Conservation (phyloP, 306 rosid species). For the Acacia confusa region DNA sequence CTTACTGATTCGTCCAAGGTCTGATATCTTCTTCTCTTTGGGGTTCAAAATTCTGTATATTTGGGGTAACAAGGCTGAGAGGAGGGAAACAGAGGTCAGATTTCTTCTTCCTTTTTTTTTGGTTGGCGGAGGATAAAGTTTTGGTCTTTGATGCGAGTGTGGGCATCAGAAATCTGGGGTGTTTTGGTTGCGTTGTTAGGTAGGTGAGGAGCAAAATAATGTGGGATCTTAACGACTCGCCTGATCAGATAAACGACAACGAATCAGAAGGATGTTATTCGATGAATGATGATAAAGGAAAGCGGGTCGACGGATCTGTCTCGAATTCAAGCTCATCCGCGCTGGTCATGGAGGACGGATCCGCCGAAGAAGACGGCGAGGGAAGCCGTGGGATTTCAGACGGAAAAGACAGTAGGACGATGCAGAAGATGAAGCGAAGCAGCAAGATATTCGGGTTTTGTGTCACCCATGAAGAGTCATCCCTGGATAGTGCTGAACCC, state of each 20-base stretch:
- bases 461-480: conserved; percentile 37
- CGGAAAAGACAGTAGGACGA: background rate
- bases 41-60: conserved; percentile 14
- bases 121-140: background rate
- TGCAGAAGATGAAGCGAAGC: conserved; percentile 29
- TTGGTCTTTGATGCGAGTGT: background rate
- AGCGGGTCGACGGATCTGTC: conserved; percentile 73
- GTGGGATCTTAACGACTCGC: conserved; percentile 99
- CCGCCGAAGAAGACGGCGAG: conserved; percentile 57
- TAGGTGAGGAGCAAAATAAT: conserved; percentile 40
- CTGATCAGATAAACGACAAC: conserved; percentile 56
- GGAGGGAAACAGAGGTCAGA: background rate
- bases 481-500: conserved; percentile 36
- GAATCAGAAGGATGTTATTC: conserved; percentile 73
- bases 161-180: conserved; percentile 10
- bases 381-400: background rate
- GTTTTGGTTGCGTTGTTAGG: background rate
- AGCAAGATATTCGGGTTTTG: conserved; percentile 73
- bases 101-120: background rate
- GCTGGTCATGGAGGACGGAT: conserved; percentile 68
- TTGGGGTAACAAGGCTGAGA: background rate
- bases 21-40: conserved; percentile 31
- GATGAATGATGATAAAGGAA: conserved; percentile 68
- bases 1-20: conserved; percentile 36
- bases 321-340: conserved; percentile 93